These are phyloP conservation scores for Hibiscus syriacus DNA, from an alignment of 345 rosid species.

Conservation along the genomic window DNA sequence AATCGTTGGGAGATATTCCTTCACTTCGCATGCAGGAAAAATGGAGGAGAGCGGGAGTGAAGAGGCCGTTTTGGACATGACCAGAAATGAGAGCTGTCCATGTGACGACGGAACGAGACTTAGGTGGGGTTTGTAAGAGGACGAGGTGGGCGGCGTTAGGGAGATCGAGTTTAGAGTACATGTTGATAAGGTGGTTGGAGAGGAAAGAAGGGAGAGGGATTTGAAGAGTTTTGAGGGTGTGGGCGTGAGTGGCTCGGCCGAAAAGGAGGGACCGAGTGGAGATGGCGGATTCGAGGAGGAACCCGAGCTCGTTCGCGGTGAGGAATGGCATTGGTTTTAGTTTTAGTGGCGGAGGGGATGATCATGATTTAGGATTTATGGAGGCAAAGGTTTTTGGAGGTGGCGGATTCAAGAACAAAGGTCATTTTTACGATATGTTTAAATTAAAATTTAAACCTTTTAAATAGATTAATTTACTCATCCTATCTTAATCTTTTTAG, in stretches of 20 bases:
- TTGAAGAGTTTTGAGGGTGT: conserved; percentile 41
- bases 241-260: conserved; percentile 59
- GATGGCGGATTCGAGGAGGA: conserved; percentile 43
- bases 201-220: conserved; percentile 45
- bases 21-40: conserved; percentile 50
- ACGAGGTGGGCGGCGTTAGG: conserved; percentile 45
- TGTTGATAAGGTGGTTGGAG: conserved; percentile 52
- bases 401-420: too few relatives aligned
- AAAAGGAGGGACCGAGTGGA: conserved; percentile 33
- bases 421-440: too few relatives aligned
- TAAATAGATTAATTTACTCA: too few relatives aligned
- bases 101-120: conserved; percentile 52
- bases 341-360: conserved; percentile 9
- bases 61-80: conserved; percentile 49
- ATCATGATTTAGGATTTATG: conserved; percentile 14
- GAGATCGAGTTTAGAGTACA: conserved; percentile 73
- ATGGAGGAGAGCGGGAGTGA: conserved; percentile 38
- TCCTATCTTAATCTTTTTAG: too few relatives aligned
- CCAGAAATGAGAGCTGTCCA: conserved; percentile 79
- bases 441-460: too few relatives aligned
- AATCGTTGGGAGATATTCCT: conserved; percentile 57
- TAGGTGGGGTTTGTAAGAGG: conserved; percentile 46
- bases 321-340: conserved; percentile 28
- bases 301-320: conserved; percentile 41
- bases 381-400: conserved; percentile 6